Base-by-base conservation (phyloP, 2,329 filamentous ascomycete genomes). In the Eutypa lata region DNA sequence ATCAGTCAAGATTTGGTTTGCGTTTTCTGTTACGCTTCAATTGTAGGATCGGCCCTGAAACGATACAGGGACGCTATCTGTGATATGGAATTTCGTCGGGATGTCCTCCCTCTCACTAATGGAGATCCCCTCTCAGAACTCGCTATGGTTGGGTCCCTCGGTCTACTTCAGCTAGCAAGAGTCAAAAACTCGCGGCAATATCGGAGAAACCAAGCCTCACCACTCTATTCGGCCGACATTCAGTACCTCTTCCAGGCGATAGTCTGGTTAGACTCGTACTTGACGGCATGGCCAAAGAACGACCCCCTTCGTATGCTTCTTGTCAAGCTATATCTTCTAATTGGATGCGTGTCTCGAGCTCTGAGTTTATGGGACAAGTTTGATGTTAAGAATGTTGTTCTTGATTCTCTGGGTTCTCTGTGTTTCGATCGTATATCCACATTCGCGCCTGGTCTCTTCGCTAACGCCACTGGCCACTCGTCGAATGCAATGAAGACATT, bases 371-470 rank as follows among this genome's bases (percentile, higher is more conserved):
- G 80, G 79, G 68, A 72, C 11, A 71, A 71, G 0, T 71, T 83
- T 10, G 78, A 75, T 3, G 75, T 84, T 2, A 84, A 84, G 65
- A 75, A 81, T 21, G 80, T 78, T 0, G 79, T 83, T 26, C 75
- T 81, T n/a, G 80, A 84, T 56, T 78, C 80, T 0, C 71, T 84
- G 0, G 79, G 72, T 2, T 76, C 80, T 0, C 67, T 82, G 1
- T 81, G 81, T 53, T 77, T 79, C 54, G 82, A 85, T 60, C 74
- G 82, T 2, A 66, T 84, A 6, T 79, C 79, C 1, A 78, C 73
- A 1, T 63, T 83, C 2, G 71, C 80, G 0, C 81, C 81, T 0
- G 71, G 69, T 0, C 58, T 73, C 43, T 74, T 76, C 42, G 56
- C 61, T n/a, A 53, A 59, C 13, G 54, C 56, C 6, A 48, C 31